A percentile compares a stretch with the other conserved stretches of the same genome.
phyloP scores from a whole-genome alignment of 2,329 filamentous ascomycete genomes.

The Cercospora sesami region DNA sequence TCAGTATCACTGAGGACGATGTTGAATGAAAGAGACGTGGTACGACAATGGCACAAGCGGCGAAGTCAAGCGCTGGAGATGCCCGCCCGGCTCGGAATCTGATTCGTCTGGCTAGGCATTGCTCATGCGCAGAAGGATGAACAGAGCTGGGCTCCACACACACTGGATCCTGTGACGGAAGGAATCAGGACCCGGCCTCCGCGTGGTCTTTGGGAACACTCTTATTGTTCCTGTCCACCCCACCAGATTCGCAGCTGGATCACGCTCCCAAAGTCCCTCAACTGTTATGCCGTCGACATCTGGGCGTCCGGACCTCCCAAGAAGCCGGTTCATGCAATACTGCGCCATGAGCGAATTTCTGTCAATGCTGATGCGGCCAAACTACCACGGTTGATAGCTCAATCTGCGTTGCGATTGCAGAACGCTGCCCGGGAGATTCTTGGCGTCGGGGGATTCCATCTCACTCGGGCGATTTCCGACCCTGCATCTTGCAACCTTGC shows the following conservation, averaged over 20 bases:
- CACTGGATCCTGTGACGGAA: neutral
- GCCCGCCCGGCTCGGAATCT: neutral
- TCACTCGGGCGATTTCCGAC: neutral
- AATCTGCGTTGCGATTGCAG: neutral
- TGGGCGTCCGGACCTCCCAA: neutral
- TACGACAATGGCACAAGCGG: neutral
- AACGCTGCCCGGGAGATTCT: neutral
- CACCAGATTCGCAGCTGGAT: neutral
- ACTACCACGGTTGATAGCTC: neutral
- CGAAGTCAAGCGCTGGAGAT: neutral
- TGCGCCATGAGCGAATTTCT: neutral
- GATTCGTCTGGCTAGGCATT: neutral
- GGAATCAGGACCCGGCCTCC: neutral
- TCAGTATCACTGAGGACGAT: conserved; percentile 25
- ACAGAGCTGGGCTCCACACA: neutral
- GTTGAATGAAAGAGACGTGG: neutral
- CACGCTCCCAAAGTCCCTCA: neutral
- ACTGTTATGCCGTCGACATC: neutral
- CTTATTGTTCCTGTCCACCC: neutral
- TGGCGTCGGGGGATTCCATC: neutral
- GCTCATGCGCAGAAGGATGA: neutral
- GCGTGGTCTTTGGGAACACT: neutral
- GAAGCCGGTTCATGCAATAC: neutral
- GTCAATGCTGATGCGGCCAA: fast-evolving
- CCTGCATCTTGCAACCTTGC: neutral